Conservation (phyloP, 345 rosid genomes). For the Eucalyptus pauciflora region DNA sequence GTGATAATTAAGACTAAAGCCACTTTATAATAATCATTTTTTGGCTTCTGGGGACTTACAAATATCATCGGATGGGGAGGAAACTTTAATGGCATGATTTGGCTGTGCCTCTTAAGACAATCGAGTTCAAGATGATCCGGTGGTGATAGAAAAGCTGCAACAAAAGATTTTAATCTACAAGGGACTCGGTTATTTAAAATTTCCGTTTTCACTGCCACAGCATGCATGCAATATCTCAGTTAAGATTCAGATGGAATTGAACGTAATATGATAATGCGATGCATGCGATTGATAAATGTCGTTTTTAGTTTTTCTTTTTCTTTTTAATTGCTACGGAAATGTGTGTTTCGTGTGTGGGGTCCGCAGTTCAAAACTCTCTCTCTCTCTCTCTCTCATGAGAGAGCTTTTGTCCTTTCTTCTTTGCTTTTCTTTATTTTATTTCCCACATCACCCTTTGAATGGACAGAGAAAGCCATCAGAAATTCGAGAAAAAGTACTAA, state of each 20-base stretch:
- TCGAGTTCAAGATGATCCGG: not conserved
- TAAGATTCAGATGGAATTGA: not conserved
- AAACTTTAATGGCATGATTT: not conserved
- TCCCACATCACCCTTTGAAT: constrained; percentile 16
- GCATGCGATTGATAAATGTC: not conserved
- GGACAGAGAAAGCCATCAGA: constrained; percentile 32
- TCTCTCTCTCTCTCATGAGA: not conserved
- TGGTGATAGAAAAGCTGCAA: constrained; percentile 33
- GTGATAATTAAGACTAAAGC: constrained; percentile 2
- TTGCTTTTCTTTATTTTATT: not conserved
- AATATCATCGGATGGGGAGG: not conserved
- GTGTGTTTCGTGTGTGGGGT: not conserved
- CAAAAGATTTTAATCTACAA: constrained; percentile 1
- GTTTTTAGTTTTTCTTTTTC: not conserved
- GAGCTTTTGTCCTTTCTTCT: not conserved
- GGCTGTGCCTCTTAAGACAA: not conserved
- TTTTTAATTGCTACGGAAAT: not conserved
- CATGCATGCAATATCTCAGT: not conserved
- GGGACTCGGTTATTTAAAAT: not conserved
- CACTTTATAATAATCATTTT: constrained; percentile 6
- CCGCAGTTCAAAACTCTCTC: not conserved
- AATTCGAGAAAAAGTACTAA: constrained; percentile 14
- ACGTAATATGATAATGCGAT: not conserved
- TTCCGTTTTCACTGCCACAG: not conserved
- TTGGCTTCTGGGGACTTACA: constrained; percentile 16